Evolutionary conservation across 331 rosid species (phyloP), one percentile per base, ranked within the genome.

Genomic region (Pyracantha coccinea): DNA sequence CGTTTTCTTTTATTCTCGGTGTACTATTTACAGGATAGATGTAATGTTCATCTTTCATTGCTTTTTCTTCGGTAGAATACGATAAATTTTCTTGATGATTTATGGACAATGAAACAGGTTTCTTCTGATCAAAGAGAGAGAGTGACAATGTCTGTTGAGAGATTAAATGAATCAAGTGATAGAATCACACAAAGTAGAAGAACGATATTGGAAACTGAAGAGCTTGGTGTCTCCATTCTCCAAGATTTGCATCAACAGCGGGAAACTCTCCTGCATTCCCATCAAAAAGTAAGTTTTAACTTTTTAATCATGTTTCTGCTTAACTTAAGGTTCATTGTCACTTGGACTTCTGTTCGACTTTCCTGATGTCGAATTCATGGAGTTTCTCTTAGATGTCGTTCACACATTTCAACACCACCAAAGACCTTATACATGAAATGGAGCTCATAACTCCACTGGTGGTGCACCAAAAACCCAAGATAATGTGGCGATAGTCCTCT

Each of bases 211-310:
- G 97, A 90, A 83, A 92, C 97, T 0, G 99, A 92, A 86, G 97
- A 95, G 62, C 91, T 90, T 28, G 99, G 99, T 47, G 91, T 90
- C 82, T 88, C 93, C 50, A 86, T 95, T 81, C 97, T 95, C 76
- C 90, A 95, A 76, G 98, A 95, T 90, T 84, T 95, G 85, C 99
- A 95, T 69, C 92, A 88, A 83, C 99, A 92, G 78, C 93, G 98
- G 1, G 97, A 95, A 88, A 95, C 98, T 80, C 98, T 92, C 68
- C 84, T 92, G 61, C 87, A 79, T 79, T 95, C 98, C 74, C 97
- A 92, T 81, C 71, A 84, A 68, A 92, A 84, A 82, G 99, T 95
- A 89, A 7, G 81, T 28, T 5, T n/a, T n/a, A 60, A 62, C 72
- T 64, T 63, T 31, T 17, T 44, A 12, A 15, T 71, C 24, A 29